phyloP scores from a whole-genome alignment of 2,329 filamentous ascomycete species.

The Incumbomyces lentus region DNA sequence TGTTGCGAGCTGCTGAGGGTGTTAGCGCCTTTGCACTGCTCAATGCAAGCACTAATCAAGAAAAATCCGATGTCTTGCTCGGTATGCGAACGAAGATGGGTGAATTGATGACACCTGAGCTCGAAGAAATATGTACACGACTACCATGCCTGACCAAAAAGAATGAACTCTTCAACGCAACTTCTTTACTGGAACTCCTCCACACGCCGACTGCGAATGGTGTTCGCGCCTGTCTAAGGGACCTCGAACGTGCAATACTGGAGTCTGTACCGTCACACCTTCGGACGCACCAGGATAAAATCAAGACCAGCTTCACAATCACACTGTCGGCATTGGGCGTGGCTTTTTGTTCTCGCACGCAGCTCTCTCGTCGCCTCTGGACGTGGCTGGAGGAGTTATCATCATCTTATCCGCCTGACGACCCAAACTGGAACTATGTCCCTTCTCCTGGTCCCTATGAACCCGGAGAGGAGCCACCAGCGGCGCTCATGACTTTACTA shows the following conservation, averaged over 20 bases:
- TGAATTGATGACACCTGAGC: constrained; percentile 3
- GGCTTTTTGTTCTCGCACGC: constrained; percentile 13
- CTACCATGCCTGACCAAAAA: constrained; percentile 14
- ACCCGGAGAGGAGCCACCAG: constrained; percentile 16
- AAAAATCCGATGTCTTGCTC: constrained; percentile 7
- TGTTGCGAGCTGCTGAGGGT: constrained; percentile 31
- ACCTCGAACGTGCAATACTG: constrained; percentile 3
- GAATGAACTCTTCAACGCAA: constrained; percentile 13
- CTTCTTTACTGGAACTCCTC: constrained; percentile 14
- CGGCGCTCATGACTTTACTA: constrained; percentile 15
- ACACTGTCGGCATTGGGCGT: constrained; percentile 17
- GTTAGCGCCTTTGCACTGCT: constrained; percentile 31
- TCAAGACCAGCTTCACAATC: constrained; percentile 15
- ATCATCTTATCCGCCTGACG: constrained; percentile 22
- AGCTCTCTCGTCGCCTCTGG: constrained; percentile 26
- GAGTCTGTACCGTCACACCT: neutral
- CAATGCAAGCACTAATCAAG: constrained; percentile 22
- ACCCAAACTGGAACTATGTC: constrained; percentile 24
- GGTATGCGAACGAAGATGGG: constrained; percentile 8
- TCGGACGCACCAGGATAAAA: constrained; percentile 2
- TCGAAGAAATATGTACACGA: constrained; percentile 8
- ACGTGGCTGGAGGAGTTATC: constrained; percentile 25
- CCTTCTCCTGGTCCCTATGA: constrained; percentile 16
- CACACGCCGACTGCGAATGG: constrained; percentile 8
- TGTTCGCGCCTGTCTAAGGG: constrained; percentile 9